Evolutionary conservation across 2,329 filamentous ascomycete species (phyloP).

Genomic region (Chalaropsis thielavioides): DNA sequence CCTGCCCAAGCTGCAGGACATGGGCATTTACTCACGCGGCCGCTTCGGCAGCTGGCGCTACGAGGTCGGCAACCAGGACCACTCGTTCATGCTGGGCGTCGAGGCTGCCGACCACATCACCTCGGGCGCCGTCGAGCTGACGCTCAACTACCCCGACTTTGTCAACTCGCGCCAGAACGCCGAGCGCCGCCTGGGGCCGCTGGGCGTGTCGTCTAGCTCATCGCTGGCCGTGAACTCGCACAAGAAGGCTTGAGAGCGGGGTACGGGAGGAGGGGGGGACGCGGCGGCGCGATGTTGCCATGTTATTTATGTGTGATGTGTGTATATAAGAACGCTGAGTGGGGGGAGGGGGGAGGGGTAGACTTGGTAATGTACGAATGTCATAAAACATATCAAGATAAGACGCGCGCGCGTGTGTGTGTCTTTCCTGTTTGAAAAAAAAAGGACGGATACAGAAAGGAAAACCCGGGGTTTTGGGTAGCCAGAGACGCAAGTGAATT

Average conservation of each 20-base stretch:
- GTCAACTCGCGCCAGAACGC: conserved; percentile 65
- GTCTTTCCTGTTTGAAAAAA: no score
- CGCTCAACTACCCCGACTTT: conserved; percentile 92
- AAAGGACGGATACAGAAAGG: no score
- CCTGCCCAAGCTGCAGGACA: conserved; percentile 77
- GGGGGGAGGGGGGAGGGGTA: no score
- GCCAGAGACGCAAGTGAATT: no score
- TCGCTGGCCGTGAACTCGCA: conserved; percentile 7
- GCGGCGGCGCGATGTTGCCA: neutral
- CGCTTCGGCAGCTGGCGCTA: conserved; percentile 98
- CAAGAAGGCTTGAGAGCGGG: conserved; percentile 6
- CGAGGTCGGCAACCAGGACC: conserved; percentile 92
- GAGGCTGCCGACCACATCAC: conserved; percentile 85
- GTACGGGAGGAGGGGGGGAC: neutral
- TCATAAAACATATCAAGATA: no score
- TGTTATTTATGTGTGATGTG: no score
- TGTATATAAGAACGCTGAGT: no score
- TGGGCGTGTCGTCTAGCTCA: conserved; percentile 9
- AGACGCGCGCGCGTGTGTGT: no score
- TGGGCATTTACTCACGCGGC: conserved; percentile 88
- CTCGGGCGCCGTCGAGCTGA: conserved; percentile 79
- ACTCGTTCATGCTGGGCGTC: conserved; percentile 94
- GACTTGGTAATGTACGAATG: no score
- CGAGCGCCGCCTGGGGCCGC: conserved; percentile 40
- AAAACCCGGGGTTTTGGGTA: no score